These are phyloP conservation scores for Hanseniaspora jakobsenii DNA, from an alignment of 805 yeast species.

Conservation along the genomic window DNA sequence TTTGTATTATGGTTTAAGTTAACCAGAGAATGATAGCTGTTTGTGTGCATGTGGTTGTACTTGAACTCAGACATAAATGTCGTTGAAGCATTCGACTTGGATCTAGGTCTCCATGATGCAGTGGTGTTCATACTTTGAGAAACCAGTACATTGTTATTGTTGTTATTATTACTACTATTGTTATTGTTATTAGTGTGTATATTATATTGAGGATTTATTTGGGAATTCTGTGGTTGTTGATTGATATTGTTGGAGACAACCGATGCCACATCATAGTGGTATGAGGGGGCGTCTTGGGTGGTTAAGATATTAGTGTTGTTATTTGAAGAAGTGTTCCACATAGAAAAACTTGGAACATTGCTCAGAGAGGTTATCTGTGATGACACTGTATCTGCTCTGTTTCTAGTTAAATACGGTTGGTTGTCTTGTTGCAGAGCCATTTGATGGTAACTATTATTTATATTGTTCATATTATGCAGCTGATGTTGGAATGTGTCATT, in stretches of 20 bases:
- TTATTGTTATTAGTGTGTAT: neutral
- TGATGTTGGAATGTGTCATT: neutral
- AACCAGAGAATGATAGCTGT: slow-evolving; percentile 5
- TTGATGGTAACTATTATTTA: slow-evolving; percentile 6
- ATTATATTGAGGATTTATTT: slow-evolving; percentile 11
- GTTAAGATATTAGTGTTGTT: too few species aligned
- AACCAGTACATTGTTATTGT: neutral
- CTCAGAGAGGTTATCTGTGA: slow-evolving; percentile 29
- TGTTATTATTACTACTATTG: neutral
- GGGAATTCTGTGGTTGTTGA: slow-evolving; percentile 18
- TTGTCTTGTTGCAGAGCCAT: neutral
- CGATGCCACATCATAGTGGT: slow-evolving; percentile 16
- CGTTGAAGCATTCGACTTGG: slow-evolving; percentile 28
- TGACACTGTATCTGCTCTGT: slow-evolving; percentile 28
- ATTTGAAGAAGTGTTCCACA: slow-evolving; percentile 16
- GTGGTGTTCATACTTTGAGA: neutral
- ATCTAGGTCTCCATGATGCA: slow-evolving; percentile 21
- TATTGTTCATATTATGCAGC: neutral
- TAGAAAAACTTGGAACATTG: slow-evolving; percentile 18
- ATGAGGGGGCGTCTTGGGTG: slow-evolving; percentile 23
- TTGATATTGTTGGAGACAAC: slow-evolving; percentile 18
- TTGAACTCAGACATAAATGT: slow-evolving; percentile 25
- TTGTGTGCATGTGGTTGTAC: slow-evolving; percentile 19
- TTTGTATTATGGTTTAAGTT: neutral
- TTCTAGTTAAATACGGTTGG: slow-evolving; percentile 23